These are phyloP conservation scores for Tubosaeta sp. DNA, from an alignment of 768 basidiomycete species.

Conservation along the genomic window DNA sequence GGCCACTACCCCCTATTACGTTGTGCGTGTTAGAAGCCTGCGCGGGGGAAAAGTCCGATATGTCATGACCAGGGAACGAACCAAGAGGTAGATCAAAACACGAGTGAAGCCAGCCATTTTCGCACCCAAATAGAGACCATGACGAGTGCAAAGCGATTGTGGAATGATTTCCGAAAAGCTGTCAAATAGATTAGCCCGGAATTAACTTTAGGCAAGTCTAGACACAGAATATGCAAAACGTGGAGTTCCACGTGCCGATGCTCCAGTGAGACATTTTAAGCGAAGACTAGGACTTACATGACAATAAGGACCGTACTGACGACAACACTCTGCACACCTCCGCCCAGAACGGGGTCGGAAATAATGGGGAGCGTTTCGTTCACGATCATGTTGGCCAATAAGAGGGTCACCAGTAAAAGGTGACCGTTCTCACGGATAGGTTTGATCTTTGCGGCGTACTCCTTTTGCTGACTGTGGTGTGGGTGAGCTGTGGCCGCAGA, in stretches of 20 bases:
- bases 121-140: constrained; percentile 84
- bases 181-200: constrained; percentile 1
- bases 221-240: neutral
- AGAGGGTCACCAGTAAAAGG: constrained; percentile 74
- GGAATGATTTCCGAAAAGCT: constrained; percentile 93
- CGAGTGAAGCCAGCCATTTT: constrained; percentile 75
- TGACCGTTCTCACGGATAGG: constrained; percentile 85
- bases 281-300: constrained; percentile 52
- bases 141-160: constrained; percentile 86
- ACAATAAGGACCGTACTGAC: constrained; percentile 83
- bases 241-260: neutral
- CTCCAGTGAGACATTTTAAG: neutral
- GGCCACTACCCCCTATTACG: constrained; percentile 57
- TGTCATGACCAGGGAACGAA: constrained; percentile 22
- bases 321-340: constrained; percentile 72
- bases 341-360: constrained; percentile 73
- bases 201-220: neutral
- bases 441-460: constrained; percentile 79
- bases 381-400: constrained; percentile 88
- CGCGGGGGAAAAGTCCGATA: neutral
- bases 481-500: neutral
- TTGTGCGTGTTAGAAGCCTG: neutral
- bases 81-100: constrained; percentile 64
- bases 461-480: constrained; percentile 62
- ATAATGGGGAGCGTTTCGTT: constrained; percentile 88